Conservation (phyloP, 2,329 filamentous ascomycete genomes). For the Akanthomyces muscarius region DNA sequence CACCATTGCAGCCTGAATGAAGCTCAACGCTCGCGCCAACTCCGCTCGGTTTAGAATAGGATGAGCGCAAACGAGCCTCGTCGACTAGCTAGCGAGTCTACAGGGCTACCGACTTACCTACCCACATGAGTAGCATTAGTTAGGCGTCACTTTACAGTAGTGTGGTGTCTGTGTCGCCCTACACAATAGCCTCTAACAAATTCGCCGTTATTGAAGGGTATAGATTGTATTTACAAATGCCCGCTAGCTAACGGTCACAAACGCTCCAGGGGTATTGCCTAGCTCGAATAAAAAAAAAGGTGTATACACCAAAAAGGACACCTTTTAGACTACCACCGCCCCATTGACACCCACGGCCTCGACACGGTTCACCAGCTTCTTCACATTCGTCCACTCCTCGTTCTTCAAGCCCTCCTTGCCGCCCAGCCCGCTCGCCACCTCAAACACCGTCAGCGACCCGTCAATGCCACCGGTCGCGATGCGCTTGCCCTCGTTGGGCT, state of each 20-base stretch:
- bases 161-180: too few species aligned
- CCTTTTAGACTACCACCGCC: slow-evolving; percentile 36
- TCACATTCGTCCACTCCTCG: slow-evolving; percentile 91
- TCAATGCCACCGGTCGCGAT: slow-evolving; percentile 90
- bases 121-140: too few species aligned
- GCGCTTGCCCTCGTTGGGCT: slow-evolving; percentile 79
- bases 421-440: slow-evolving; percentile 77
- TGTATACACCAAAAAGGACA: slow-evolving; percentile 1
- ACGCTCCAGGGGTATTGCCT: slow-evolving; percentile 14
- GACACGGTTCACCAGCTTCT: slow-evolving; percentile 76
- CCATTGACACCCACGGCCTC: slow-evolving; percentile 58
- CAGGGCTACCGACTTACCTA: too few species aligned
- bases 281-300: neutral
- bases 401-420: slow-evolving; percentile 78
- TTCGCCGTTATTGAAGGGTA: neutral
- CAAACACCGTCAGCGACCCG: slow-evolving; percentile 85
- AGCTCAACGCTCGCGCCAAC: neutral
- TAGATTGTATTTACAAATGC: slow-evolving; percentile 15
- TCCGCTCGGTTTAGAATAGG: neutral
- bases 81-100: too few species aligned
- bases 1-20: neutral
- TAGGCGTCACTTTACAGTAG: too few species aligned
- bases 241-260: slow-evolving; percentile 9
- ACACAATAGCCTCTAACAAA: too few species aligned
- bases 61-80: neutral